Evolutionary conservation across 1,139 yeast genomes (phyloP).

Genomic region (Diutina catenulata): DNA sequence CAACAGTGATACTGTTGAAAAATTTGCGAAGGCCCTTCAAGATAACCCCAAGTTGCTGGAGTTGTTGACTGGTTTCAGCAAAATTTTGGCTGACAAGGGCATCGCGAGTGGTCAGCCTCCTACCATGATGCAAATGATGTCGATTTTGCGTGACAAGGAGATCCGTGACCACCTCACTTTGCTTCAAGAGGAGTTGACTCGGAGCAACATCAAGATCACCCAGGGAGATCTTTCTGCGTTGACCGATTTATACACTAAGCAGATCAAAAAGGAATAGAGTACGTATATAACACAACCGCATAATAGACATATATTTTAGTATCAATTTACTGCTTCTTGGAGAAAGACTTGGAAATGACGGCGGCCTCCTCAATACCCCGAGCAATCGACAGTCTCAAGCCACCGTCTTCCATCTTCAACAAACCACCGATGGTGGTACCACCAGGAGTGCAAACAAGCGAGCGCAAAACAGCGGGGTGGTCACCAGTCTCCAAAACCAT

Average conservation of each 20-base stretch:
- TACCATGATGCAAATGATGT: slow-evolving; percentile 2
- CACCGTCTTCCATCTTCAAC: slow-evolving; percentile 83
- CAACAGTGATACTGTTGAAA: not conserved
- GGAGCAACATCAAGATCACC: slow-evolving; percentile 1
- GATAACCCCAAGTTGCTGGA: slow-evolving; percentile 4
- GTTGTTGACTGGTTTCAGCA: not conserved
- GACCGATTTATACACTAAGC: slow-evolving; percentile 3
- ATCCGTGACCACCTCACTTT: slow-evolving; percentile 1
- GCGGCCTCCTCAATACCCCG: slow-evolving; percentile 90
- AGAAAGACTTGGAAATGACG: slow-evolving; percentile 65
- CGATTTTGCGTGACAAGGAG: slow-evolving; percentile 1
- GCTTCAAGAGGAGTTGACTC: slow-evolving; percentile 1
- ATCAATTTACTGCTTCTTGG: slow-evolving; percentile 37
- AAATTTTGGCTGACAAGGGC: slow-evolving; percentile 1
- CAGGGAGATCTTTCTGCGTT: slow-evolving; percentile 3
- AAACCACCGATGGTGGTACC: slow-evolving; percentile 97
- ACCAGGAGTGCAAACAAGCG: slow-evolving; percentile 93
- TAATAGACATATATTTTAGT: not conserved
- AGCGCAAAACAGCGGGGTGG: slow-evolving; percentile 86
- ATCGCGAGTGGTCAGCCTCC: slow-evolving; percentile 2
- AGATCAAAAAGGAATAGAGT: not conserved
- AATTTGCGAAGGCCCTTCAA: slow-evolving; percentile 1
- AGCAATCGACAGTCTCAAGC: slow-evolving; percentile 78
- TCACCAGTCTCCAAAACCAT: slow-evolving; percentile 78
- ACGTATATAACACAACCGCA: not conserved